A percentile compares a stretch with the other conserved stretches of the same genome.
phyloP scores from a whole-genome alignment of 2,329 filamentous ascomycete genomes.

The Geosmithia morbida region DNA sequence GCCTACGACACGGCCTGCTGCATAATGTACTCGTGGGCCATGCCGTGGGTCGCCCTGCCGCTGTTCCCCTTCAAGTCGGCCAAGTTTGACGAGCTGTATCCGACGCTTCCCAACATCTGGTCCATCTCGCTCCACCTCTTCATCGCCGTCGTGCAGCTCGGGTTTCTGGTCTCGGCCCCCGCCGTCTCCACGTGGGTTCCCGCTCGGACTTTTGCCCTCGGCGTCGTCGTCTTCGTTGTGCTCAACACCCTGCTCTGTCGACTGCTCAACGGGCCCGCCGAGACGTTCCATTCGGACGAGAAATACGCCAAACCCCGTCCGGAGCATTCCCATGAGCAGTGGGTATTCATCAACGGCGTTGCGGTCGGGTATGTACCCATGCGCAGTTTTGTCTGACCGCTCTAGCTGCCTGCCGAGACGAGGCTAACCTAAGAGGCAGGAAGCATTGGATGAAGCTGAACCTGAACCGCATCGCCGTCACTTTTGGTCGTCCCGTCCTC shows the following conservation, averaged over 20 bases:
- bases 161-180: constrained; percentile 45
- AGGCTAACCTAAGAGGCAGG: constrained; percentile 13
- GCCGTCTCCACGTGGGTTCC: constrained; percentile 26
- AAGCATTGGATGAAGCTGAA: constrained; percentile 57
- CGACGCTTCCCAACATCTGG: constrained; percentile 39
- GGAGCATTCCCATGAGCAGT: constrained; percentile 49
- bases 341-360: constrained; percentile 72
- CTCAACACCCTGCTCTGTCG: constrained; percentile 36
- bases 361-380: constrained; percentile 35
- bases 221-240: constrained; percentile 25
- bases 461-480: constrained; percentile 54
- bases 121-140: constrained; percentile 43
- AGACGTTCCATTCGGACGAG: constrained; percentile 35
- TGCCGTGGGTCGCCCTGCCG: constrained; percentile 49
- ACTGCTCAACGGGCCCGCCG: constrained; percentile 32
- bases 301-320: constrained; percentile 32
- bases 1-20: constrained; percentile 39
- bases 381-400: neutral
- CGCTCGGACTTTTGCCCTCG: constrained; percentile 26
- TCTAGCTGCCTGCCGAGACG: neutral
- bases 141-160: constrained; percentile 42
- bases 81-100: constrained; percentile 49
- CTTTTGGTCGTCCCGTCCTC: constrained; percentile 55
- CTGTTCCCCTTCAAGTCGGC: constrained; percentile 34
- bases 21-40: constrained; percentile 36